Evolutionary conservation across 768 basidiomycete species (phyloP).

Genomic region (Fomitopsis pulvina): DNA sequence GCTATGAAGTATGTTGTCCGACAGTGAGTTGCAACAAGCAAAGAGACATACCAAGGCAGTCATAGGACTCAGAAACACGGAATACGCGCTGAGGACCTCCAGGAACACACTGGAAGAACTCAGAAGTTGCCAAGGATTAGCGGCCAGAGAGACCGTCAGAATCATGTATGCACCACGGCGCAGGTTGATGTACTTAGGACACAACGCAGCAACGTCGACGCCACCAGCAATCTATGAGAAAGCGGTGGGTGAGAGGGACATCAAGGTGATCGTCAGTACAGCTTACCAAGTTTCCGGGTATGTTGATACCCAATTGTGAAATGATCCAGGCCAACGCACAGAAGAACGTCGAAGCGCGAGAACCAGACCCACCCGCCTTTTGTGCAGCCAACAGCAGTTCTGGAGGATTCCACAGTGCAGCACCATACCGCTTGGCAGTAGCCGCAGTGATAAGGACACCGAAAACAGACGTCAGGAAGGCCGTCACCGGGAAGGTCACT

Average conservation of each 20-base stretch:
- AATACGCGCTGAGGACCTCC: slow-evolving; percentile 34
- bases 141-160: slow-evolving; percentile 20
- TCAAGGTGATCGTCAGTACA: neutral
- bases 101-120: slow-evolving; percentile 28
- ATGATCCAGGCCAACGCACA: slow-evolving; percentile 15
- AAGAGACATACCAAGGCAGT: neutral
- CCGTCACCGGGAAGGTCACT: slow-evolving; percentile 10
- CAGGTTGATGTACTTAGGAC: slow-evolving; percentile 37
- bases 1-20: slow-evolving; percentile 3
- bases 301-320: slow-evolving; percentile 18
- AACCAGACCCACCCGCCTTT: slow-evolving; percentile 9
- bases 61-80: slow-evolving; percentile 41
- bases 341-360: slow-evolving; percentile 21
- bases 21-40: neutral
- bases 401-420: slow-evolving; percentile 19
- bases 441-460: slow-evolving; percentile 19
- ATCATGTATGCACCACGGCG: slow-evolving; percentile 35
- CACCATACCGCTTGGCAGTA: slow-evolving; percentile 13
- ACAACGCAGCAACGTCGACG: slow-evolving; percentile 34
- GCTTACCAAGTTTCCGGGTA: slow-evolving; percentile 15
- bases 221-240: slow-evolving; percentile 11
- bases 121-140: slow-evolving; percentile 40
- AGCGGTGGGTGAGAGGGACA: neutral
- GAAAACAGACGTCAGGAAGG: slow-evolving; percentile 11
- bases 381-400: slow-evolving; percentile 15